phyloP scores from a whole-genome alignment of 257 asterid genomes.

The Solanum pennellii region DNA sequence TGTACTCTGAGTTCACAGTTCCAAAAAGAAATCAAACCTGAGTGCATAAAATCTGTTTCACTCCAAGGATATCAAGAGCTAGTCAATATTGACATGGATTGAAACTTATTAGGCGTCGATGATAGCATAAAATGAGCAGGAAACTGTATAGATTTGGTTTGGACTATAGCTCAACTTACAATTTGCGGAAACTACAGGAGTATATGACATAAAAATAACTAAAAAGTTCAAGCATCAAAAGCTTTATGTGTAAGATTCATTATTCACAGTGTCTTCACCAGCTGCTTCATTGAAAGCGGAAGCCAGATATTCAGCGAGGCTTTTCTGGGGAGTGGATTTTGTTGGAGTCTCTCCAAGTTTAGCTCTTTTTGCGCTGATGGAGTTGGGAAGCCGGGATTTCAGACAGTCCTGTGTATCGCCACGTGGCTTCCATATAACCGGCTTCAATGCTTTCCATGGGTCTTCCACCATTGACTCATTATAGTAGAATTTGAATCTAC shows the following conservation, averaged over 20 bases:
- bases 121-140: neutral
- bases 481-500: constrained; percentile 34
- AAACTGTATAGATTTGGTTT: neutral
- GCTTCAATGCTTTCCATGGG: constrained; percentile 56
- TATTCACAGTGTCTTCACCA: constrained; percentile 9
- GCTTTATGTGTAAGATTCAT: constrained; percentile 7
- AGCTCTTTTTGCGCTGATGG: constrained; percentile 35
- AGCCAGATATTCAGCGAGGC: constrained; percentile 78
- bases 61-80: neutral
- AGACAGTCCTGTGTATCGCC: constrained; percentile 1
- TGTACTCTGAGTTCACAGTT: neutral
- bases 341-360: constrained; percentile 32
- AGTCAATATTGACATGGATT: neutral
- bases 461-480: constrained; percentile 68
- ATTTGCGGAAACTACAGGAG: neutral
- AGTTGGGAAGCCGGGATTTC: constrained; percentile 40
- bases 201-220: neutral
- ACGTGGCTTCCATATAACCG: constrained; percentile 44
- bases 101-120: neutral
- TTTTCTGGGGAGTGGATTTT: constrained; percentile 24
- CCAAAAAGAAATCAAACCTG: neutral
- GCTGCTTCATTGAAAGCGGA: constrained; percentile 42
- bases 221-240: neutral
- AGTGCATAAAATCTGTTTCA: neutral
- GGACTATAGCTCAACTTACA: neutral